phyloP scores from a whole-genome alignment of 2,329 filamentous ascomycete species.

The Sarocladiaceae sp. region DNA sequence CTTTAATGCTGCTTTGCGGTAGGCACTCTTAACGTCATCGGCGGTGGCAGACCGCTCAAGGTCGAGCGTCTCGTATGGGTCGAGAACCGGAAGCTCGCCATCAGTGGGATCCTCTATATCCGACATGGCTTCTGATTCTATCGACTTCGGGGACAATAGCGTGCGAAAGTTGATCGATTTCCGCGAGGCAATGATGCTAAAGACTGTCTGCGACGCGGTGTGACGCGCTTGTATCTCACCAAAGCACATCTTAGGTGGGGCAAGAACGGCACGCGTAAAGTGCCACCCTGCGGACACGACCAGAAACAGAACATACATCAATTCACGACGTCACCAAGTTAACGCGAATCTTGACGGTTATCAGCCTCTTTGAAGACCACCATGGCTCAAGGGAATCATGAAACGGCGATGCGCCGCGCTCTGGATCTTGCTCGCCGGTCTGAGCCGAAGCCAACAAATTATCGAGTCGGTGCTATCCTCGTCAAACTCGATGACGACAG shows the following conservation, averaged over 20 bases:
- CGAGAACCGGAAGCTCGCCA: conserved; percentile 57
- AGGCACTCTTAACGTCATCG: conserved; percentile 82
- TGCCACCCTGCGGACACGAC: background rate
- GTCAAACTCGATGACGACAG: conserved; percentile 52
- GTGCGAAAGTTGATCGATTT: too few species aligned
- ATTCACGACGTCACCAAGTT: too few species aligned
- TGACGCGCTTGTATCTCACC: conserved; percentile 4
- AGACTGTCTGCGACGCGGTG: conserved; percentile 9
- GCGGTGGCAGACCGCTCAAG: conserved; percentile 67
- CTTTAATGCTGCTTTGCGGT: conserved; percentile 84
- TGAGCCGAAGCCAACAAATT: conserved; percentile 85
- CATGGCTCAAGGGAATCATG: conserved; percentile 33
- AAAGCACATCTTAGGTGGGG: background rate
- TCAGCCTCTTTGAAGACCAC: too few species aligned
- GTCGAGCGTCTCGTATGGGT: conserved; percentile 77
- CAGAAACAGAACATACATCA: background rate
- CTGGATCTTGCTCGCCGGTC: conserved; percentile 74
- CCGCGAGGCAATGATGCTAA: too few species aligned
- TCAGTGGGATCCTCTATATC: conserved; percentile 48
- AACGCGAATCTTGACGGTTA: too few species aligned
- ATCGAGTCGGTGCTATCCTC: conserved; percentile 89
- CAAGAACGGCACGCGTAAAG: background rate
- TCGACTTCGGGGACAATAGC: background rate
- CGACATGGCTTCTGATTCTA: conserved; percentile 31
- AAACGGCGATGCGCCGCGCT: conserved; percentile 60